A percentile compares a stretch with the other conserved stretches of the same genome.
Evolutionary conservation across 129 eudicot species (phyloP).

Genomic region (Erigeron canadensis): DNA sequence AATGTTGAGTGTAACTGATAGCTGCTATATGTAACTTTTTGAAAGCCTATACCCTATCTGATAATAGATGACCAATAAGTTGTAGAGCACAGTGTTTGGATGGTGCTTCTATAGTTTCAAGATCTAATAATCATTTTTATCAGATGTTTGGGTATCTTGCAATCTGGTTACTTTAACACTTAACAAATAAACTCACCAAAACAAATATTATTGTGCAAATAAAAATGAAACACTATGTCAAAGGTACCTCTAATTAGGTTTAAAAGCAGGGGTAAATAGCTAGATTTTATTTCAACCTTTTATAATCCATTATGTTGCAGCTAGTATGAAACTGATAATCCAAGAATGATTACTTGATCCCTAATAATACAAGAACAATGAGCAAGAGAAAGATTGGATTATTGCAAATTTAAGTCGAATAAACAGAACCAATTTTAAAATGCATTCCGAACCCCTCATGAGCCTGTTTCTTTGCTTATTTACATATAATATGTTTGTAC

Average conservation of each 20-base stretch:
- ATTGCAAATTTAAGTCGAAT: not conserved
- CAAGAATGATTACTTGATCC: not conserved
- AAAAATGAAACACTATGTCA: no score
- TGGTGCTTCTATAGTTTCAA: no score
- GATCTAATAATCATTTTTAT: no score
- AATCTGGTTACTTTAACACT: no score
- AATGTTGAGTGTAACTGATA: no score
- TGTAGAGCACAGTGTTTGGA: no score
- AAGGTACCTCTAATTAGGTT: not conserved
- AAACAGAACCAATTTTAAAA: not conserved
- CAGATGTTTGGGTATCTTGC: no score
- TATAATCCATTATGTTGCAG: not conserved
- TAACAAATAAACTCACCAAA: no score
- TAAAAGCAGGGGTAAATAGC: not conserved
- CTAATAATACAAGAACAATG: not conserved
- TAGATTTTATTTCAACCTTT: not conserved
- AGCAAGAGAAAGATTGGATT: not conserved
- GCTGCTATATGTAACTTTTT: no score
- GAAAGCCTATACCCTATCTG: no score
- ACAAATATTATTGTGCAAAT: no score
- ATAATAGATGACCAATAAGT: no score
- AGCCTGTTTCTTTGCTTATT: not conserved
- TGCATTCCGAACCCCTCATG: not conserved
- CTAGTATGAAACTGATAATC: not conserved
- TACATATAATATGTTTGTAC: not conserved